Base-by-base conservation (phyloP, 768 basidiomycete genomes). In the Pholiota microspora region DNA sequence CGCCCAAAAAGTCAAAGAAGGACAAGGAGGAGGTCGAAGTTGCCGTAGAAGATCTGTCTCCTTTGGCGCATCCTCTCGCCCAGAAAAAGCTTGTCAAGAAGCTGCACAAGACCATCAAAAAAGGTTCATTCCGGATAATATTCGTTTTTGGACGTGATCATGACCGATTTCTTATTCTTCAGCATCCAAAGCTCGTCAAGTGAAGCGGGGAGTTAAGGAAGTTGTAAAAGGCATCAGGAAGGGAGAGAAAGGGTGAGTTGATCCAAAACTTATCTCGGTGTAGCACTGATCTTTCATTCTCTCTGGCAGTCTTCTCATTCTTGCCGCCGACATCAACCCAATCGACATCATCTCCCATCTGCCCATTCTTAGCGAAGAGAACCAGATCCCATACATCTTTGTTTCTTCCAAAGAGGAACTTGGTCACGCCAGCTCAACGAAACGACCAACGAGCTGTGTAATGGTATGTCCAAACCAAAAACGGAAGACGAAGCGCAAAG, bases 261-360 rank as follows among this genome's bases (percentile, higher is more conserved):
- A 38, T 21, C n/a, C 8, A 21, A 21, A 9, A 4, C 35, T 44
- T 45, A 29, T 44, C 24, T 29, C 45, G 38, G 29, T 10, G 12
- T 62, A 29, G 40, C 9, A 45, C 32, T 38, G 42, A 28, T 21
- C 10, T 52, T 16, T 23, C 34, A 10, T 51, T 53, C 45, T 27
- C 12, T 29, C n/a, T 23, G 40, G 7, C 61, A 95, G 94, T 18
- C 76, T 99, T 29, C 82, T 99, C 27, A 75, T 99, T 54, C 84
- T 99, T 55, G 97, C 97, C 3, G 94, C 89, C 34, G 96, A 98
- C 72, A 98, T 98, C 69, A 96, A 92, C 57, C 97, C 97, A 9
- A 89, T 98, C 64, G 97, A 99, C 74, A 97, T 99, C 62, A 94
- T 98, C 64, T 95, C 95, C 29, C 97, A 98, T 74, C 78, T 99